phyloP scores from a whole-genome alignment of 2,329 filamentous ascomycete genomes.

The Colletotrichum noveboracense region DNA sequence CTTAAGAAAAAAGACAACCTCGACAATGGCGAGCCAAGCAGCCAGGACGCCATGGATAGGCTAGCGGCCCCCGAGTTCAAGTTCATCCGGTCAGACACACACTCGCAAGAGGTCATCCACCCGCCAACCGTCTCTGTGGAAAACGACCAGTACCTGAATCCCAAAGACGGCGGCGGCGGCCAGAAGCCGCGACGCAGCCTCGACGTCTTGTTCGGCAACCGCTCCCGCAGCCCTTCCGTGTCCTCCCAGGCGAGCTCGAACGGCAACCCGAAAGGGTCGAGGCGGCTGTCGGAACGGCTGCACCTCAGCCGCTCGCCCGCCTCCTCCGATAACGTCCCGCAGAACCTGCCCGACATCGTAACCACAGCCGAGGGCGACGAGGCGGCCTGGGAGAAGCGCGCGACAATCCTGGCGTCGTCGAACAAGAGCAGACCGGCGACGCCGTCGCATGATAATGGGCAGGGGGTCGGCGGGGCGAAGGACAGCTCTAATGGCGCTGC shows the following conservation, averaged over 20 bases:
- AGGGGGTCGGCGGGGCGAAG: slow-evolving; percentile 4
- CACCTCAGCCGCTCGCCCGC: slow-evolving; percentile 65
- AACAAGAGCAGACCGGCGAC: slow-evolving; percentile 54
- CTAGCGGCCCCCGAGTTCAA: slow-evolving; percentile 69
- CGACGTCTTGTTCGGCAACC: slow-evolving; percentile 48
- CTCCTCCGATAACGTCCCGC: slow-evolving; percentile 77
- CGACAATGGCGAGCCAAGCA: slow-evolving; percentile 37
- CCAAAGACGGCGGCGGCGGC: slow-evolving; percentile 30
- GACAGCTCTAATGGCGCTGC: slow-evolving; percentile 22
- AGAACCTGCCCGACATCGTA: slow-evolving; percentile 78
- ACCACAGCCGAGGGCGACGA: slow-evolving; percentile 57
- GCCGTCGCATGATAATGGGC: slow-evolving; percentile 29
- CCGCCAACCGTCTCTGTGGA: slow-evolving; percentile 56
- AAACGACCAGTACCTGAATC: slow-evolving; percentile 28
- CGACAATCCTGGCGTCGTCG: slow-evolving; percentile 81
- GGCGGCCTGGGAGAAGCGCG: slow-evolving; percentile 86
- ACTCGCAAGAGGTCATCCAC: slow-evolving; percentile 77
- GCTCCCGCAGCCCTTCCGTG: slow-evolving; percentile 54
- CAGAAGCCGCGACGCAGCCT: slow-evolving; percentile 46
- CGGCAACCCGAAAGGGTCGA: slow-evolving; percentile 37
- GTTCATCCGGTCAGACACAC: slow-evolving; percentile 85
- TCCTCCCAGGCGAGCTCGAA: slow-evolving; percentile 45
- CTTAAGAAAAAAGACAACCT: slow-evolving; percentile 59
- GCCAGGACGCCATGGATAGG: slow-evolving; percentile 35
- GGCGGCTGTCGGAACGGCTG: slow-evolving; percentile 72